These are phyloP conservation scores for Pseudoneurospora amorphoporcata DNA, from an alignment of 495 filamentous ascomycete species.

Conservation along the genomic window DNA sequence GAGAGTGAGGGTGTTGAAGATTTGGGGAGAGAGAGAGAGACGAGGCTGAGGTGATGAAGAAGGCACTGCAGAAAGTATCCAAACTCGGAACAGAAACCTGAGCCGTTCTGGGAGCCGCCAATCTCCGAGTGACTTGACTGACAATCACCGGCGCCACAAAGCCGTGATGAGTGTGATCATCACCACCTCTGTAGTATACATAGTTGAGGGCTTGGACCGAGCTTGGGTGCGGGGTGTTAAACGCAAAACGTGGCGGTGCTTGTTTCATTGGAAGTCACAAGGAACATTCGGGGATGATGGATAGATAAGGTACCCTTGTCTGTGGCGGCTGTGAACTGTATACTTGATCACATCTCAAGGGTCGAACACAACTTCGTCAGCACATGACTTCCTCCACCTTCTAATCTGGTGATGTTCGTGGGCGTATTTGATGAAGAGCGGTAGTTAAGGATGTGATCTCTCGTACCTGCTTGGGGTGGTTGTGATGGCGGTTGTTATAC, in stretches of 20 bases:
- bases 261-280: neutral
- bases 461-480: neutral
- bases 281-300: neutral
- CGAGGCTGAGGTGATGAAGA: neutral
- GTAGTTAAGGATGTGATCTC: neutral
- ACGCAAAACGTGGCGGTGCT: neutral
- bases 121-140: neutral
- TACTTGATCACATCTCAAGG: too few relatives aligned
- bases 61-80: neutral
- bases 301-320: neutral
- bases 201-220: neutral
- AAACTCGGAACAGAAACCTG: neutral
- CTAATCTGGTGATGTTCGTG: neutral
- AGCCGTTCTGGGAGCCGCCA: neutral
- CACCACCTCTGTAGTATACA: neutral
- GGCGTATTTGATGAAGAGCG: neutral
- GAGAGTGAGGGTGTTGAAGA: too few relatives aligned
- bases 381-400: neutral
- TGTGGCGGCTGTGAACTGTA: neutral
- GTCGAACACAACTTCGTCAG: neutral
- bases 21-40: neutral
- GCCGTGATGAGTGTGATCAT: neutral
- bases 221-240: neutral
- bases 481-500: neutral
- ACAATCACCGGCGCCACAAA: neutral